Evolutionary conservation across 1,284 basidiomycete species (phyloP), one percentile per base, ranked within the genome.

Genomic region (Marasmius fiardii): DNA sequence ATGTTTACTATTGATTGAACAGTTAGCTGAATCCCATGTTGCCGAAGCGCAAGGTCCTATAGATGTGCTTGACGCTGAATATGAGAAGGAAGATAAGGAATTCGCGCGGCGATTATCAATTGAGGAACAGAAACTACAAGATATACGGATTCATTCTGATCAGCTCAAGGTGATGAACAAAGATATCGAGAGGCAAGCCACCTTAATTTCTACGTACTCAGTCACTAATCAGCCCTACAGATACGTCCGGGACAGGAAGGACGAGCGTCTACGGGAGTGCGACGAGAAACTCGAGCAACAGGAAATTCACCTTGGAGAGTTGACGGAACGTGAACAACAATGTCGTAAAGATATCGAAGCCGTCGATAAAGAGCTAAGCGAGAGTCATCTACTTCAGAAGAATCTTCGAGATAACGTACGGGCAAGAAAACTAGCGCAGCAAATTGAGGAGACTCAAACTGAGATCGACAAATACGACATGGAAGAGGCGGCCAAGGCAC

Each of bases 401-500:
- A 95, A 92, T 68, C 77, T 98, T 60, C 84, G 88, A 58, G 90
- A 94, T 68, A 99, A 98, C 67, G 75, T 95, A 44, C 86, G 90
- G 8, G 85, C 92, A 59, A 80, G 93, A 51, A 82, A 83, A 64
- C 77, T 94, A 45, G 76, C 78, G 56, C 77, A 78, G 54, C 84
- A 92, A 49, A 88, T 97, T 20, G 74, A 75, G 24, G 75, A 75
- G 0, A 85, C 90, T 10, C 82, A 93, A 63, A 76, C 76, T 14
- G 82, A 95, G 70, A 89, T 98, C 54, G 85, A 86, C 26, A 73
- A 74, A 12, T 79, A 85, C 56, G 90, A 95, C 68, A 79, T 97
- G 70, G 92, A 94, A 61, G 84, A 83, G 57, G 91, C 92, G 2
- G 88, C 85, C 10, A 88, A 83, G 66, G 89, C 89, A 18, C 86